Evolutionary conservation across 1,139 yeast species (phyloP), one percentile per base, ranked within the genome.

Genomic region (Candida sanyaensis): DNA sequence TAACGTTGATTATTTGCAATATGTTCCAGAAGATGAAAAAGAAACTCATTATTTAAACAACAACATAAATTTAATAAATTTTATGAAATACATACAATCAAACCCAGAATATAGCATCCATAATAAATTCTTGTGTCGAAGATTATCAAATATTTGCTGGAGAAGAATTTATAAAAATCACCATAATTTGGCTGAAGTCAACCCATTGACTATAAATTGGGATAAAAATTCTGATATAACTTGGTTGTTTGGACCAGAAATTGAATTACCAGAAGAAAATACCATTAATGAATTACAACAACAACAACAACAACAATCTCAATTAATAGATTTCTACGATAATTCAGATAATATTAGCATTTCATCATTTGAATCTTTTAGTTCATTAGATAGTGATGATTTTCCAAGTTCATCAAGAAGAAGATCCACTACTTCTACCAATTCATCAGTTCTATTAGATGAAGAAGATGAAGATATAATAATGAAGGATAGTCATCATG

Each of bases 181-280:
- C 38, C 49, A 61, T 37, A 43, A 57, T 3, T 61, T 75, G 33
- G 45, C 50, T 13, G 73, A 69, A 45, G 53, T 66, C 17, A 61
- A 65, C 45, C 79, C 80, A 1, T 56, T 58, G n/a, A 47, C 46
- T 26, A 74, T 75, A 39, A 74, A 75, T 54, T 75, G 80, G 80
- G 68, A 71, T 52, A 75, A 75, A 54, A 64, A 62, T 46, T 69
- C 71, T 50, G 80, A 75, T 52, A 65, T 73, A 44, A 75, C 77
- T n/a, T 74, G 78, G 79, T 66, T 75, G 50, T 75, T 69, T 51
- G 80, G 79, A 1, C 80, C 80, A 30, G 69, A 69, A 52, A 65
- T 63, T 41, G 57, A 50, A 27, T 24, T 39, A 28, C 44, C 46
- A 29, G 48, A 50, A 33, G 41, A 46, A 45, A 41, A 41, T 34